Conservation (phyloP, 176 grass and related monocot genomes). For the Leersia perrieri region DNA sequence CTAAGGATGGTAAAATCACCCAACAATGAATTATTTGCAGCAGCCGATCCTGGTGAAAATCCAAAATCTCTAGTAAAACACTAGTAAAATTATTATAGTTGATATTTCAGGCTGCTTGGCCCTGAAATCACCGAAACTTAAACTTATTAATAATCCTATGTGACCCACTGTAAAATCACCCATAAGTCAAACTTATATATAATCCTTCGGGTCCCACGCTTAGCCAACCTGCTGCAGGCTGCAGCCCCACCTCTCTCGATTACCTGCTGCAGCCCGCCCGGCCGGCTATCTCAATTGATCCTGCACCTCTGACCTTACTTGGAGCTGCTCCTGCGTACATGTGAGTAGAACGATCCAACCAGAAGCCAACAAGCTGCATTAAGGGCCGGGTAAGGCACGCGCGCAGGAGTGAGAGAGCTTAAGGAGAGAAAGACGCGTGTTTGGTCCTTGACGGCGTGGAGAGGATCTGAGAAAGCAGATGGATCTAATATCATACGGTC, state of each 20-base stretch:
- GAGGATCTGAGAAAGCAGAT: background rate
- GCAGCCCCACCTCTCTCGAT: too few species aligned
- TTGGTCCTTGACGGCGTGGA: background rate
- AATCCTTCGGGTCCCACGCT: background rate
- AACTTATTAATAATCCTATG: too few species aligned
- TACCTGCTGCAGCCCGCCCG: background rate
- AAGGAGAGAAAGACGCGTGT: background rate
- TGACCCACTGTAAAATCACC: too few species aligned
- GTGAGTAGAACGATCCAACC: constrained; percentile 16
- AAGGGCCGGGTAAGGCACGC: constrained; percentile 1
- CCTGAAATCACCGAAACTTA: too few species aligned
- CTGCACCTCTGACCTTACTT: background rate
- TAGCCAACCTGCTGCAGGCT: background rate
- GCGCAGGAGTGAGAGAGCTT: background rate
- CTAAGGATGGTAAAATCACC: too few species aligned
- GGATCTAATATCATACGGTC: constrained; percentile 30
- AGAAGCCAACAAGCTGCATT: constrained; percentile 13
- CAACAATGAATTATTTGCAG: too few species aligned
- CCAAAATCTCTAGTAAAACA: too few species aligned
- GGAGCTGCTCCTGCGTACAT: too few species aligned
- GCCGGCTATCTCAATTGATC: background rate
- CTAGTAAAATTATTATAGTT: too few species aligned
- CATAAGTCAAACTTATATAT: background rate
- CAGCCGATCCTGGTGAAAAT: too few species aligned
- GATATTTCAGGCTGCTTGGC: too few species aligned